phyloP scores from a whole-genome alignment of 2,329 filamentous ascomycete species.

The Aspergillus aculeatus region DNA sequence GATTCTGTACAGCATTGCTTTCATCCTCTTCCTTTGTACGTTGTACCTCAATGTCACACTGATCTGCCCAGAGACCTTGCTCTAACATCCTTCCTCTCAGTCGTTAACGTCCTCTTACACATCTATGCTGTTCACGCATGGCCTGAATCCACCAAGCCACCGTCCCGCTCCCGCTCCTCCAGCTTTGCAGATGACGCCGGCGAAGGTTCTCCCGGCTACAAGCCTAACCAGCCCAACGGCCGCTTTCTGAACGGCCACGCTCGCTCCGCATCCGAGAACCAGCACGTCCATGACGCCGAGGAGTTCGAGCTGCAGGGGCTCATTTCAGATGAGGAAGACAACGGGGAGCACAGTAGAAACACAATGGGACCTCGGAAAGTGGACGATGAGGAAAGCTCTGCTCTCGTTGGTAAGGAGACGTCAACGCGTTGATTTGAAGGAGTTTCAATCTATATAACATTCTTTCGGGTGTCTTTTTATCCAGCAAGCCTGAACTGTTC shows the following conservation, averaged over 20 bases:
- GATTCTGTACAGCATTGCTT: slow-evolving; percentile 85
- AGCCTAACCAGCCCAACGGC: slow-evolving; percentile 8
- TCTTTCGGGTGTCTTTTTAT: background rate
- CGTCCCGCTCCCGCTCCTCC: slow-evolving; percentile 8
- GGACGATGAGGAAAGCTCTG: slow-evolving; percentile 31
- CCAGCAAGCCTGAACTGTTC: background rate
- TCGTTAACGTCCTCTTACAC: slow-evolving; percentile 79
- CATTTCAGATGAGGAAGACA: slow-evolving; percentile 81
- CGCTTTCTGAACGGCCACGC: slow-evolving; percentile 45
- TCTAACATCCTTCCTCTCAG: slow-evolving; percentile 34
- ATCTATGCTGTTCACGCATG: slow-evolving; percentile 70
- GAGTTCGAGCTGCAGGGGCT: slow-evolving; percentile 92
- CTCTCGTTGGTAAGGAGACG: slow-evolving; percentile 21
- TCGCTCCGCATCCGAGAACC: slow-evolving; percentile 35
- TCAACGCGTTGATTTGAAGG: background rate
- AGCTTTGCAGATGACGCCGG: slow-evolving; percentile 15
- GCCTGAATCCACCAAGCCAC: slow-evolving; percentile 36
- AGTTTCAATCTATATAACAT: background rate
- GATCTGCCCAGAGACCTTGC: background rate
- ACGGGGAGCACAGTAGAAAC: slow-evolving; percentile 29
- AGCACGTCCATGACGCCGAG: slow-evolving; percentile 73
- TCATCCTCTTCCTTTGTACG: slow-evolving; percentile 82
- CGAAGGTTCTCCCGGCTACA: slow-evolving; percentile 18
- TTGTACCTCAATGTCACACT: slow-evolving; percentile 5
- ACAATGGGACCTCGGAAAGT: slow-evolving; percentile 29